These are phyloP conservation scores for Sporobolomyces roseus DNA, from an alignment of 768 basidiomycete species.

Conservation along the genomic window DNA sequence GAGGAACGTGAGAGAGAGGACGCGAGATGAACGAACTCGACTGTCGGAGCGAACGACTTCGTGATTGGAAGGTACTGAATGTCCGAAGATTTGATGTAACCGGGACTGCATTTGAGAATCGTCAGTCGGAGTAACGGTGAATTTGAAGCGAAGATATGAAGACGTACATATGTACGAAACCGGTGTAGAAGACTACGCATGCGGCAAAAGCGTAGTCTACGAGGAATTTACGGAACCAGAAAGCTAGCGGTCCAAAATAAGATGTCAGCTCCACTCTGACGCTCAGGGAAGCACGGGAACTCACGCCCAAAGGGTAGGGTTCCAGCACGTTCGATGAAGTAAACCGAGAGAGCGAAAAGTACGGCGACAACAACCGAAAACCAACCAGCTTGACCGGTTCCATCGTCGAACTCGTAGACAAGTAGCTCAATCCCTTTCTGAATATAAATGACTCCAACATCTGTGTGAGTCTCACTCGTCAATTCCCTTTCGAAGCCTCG, in stretches of 20 bases:
- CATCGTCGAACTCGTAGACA: slow-evolving; percentile 42
- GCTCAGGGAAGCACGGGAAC: background rate
- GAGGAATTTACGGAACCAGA: slow-evolving; percentile 43
- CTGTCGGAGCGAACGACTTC: slow-evolving; percentile 33
- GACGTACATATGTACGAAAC: slow-evolving; percentile 43
- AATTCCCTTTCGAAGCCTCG: too few relatives aligned
- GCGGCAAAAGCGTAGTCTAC: slow-evolving; percentile 46
- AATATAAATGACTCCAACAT: slow-evolving; percentile 45
- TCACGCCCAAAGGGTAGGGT: slow-evolving; percentile 40
- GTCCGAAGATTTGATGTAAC: slow-evolving; percentile 37
- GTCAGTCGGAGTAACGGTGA: too few relatives aligned
- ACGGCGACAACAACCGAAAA: slow-evolving; percentile 46
- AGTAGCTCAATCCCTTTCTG: slow-evolving; percentile 46
- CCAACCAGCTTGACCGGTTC: slow-evolving; percentile 40
- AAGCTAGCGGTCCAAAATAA: too few relatives aligned
- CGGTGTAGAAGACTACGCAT: slow-evolving; percentile 44
- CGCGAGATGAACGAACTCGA: slow-evolving; percentile 20
- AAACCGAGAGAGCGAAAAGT: slow-evolving; percentile 45
- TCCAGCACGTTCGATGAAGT: slow-evolving; percentile 42
- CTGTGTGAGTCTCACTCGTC: background rate
- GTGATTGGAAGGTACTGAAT: slow-evolving; percentile 42
- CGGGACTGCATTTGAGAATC: slow-evolving; percentile 31
- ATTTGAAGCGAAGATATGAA: too few relatives aligned
- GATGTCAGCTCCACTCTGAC: too few relatives aligned
- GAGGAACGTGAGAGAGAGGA: too few relatives aligned